These are phyloP conservation scores for Yamadazyma endophytica DNA, from an alignment of 805 yeast genomes.

Conservation along the genomic window DNA sequence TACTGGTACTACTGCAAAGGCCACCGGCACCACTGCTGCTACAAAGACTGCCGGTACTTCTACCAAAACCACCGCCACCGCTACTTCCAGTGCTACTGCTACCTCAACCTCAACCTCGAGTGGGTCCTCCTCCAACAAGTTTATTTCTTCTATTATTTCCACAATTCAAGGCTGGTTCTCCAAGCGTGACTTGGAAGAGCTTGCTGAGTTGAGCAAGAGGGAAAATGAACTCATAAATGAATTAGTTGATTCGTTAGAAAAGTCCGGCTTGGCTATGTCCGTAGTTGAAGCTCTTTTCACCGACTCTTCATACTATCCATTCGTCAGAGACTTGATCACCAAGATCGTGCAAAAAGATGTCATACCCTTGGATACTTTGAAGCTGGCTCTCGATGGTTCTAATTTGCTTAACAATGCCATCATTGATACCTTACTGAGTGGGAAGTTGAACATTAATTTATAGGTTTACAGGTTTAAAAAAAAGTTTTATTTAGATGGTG, in stretches of 20 bases:
- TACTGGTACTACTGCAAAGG: constrained; percentile 2
- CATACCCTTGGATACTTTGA: constrained; percentile 13
- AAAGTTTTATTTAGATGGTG: too few relatives aligned
- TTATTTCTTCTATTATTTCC: constrained; percentile 4
- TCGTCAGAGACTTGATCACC: constrained; percentile 20
- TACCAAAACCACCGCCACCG: constrained; percentile 2
- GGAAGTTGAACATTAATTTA: too few relatives aligned
- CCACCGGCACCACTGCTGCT: constrained; percentile 3
- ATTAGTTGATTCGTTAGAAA: constrained; percentile 22
- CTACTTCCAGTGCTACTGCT: constrained; percentile 5
- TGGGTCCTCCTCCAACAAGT: constrained; percentile 3
- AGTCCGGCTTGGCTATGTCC: constrained; percentile 25
- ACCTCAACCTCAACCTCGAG: constrained; percentile 7
- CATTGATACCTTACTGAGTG: constrained; percentile 11
- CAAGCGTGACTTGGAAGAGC: constrained; percentile 10
- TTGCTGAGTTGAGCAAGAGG: constrained; percentile 9
- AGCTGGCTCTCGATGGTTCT: constrained; percentile 12
- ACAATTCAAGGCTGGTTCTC: constrained; percentile 11
- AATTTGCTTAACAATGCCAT: constrained; percentile 15
- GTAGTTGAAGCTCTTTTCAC: constrained; percentile 20
- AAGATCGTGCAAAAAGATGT: constrained; percentile 18
- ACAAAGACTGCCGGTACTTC: constrained; percentile 4
- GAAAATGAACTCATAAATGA: constrained; percentile 18
- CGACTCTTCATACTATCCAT: constrained; percentile 17
- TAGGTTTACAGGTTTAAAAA: too few relatives aligned